Evolutionary conservation across 2,329 filamentous ascomycete genomes (phyloP).

Genomic region (Aureobasidium sp.): DNA sequence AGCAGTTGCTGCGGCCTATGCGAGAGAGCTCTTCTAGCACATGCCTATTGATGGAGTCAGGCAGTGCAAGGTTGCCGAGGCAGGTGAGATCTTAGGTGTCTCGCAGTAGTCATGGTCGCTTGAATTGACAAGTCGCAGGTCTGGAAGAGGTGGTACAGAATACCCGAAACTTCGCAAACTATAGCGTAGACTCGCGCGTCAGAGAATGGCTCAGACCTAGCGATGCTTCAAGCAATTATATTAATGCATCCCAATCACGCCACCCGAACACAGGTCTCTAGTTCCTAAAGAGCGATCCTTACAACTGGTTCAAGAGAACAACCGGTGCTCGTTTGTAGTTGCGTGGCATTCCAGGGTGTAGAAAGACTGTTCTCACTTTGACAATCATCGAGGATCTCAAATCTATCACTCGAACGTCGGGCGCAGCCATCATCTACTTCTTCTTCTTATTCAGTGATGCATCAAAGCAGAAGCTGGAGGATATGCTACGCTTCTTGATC

Average conservation of each 20-base stretch:
- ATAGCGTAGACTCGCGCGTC: background rate
- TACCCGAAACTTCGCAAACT: background rate
- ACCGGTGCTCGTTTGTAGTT: background rate
- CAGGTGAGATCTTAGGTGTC: background rate
- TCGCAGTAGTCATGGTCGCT: background rate
- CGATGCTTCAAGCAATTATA: background rate
- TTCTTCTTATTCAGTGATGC: background rate
- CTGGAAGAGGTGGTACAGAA: background rate
- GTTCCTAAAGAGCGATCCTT: background rate
- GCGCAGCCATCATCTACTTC: background rate
- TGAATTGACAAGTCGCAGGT: background rate
- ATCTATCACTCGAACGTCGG: background rate
- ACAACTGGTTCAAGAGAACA: background rate
- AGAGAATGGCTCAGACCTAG: background rate
- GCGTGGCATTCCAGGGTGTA: background rate
- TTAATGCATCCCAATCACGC: background rate
- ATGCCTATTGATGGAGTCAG: conserved; percentile 7
- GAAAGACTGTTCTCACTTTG: conserved; percentile 2
- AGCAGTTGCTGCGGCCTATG: conserved; percentile 19
- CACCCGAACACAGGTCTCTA: background rate
- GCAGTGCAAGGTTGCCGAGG: background rate
- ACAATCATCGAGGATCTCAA: background rate
- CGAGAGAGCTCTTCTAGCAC: conserved; percentile 1
- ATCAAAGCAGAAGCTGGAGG: background rate
- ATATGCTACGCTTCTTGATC: background rate